These are phyloP conservation scores for Otatea glauca DNA, from an alignment of 176 grass and related monocot species.

Conservation along the genomic window DNA sequence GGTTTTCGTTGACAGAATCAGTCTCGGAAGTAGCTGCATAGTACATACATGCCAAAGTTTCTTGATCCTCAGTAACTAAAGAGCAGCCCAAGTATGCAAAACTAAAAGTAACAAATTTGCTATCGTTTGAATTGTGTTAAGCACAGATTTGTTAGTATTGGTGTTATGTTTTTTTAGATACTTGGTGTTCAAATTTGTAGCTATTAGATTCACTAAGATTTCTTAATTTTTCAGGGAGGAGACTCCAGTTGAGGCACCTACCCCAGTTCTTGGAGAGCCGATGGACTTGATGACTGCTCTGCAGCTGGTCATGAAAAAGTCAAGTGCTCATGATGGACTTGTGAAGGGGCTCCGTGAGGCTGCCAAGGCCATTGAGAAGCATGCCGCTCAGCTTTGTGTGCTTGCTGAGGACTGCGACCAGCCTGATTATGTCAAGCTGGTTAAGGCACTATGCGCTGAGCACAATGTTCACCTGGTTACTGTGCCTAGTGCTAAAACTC, in stretches of 20 bases:
- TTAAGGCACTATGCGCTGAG: conserved; percentile 70
- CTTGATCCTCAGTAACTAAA: background rate
- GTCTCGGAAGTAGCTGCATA: background rate
- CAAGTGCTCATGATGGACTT: conserved; percentile 70
- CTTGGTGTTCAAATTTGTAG: background rate
- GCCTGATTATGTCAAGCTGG: conserved; percentile 77
- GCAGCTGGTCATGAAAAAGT: conserved; percentile 73
- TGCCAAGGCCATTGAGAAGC: conserved; percentile 76
- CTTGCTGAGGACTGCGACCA: conserved; percentile 76
- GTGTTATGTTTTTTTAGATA: background rate
- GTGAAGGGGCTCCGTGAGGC: conserved; percentile 63
- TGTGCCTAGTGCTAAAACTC: conserved; percentile 72
- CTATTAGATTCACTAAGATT: background rate
- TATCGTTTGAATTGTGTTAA: background rate
- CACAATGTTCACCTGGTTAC: conserved; percentile 78
- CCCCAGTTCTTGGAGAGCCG: conserved; percentile 63
- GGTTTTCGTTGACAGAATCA: background rate
- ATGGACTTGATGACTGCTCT: conserved; percentile 83
- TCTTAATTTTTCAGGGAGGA: conserved; percentile 55
- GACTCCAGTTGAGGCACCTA: conserved; percentile 34
- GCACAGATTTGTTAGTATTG: background rate
- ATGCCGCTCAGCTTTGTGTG: conserved; percentile 64
- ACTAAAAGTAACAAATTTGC: background rate
- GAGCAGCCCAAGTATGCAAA: background rate
- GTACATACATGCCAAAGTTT: background rate